These are phyloP conservation scores for Hymenoscyphus albidus DNA, from an alignment of 2,329 filamentous ascomycete genomes.

Conservation along the genomic window DNA sequence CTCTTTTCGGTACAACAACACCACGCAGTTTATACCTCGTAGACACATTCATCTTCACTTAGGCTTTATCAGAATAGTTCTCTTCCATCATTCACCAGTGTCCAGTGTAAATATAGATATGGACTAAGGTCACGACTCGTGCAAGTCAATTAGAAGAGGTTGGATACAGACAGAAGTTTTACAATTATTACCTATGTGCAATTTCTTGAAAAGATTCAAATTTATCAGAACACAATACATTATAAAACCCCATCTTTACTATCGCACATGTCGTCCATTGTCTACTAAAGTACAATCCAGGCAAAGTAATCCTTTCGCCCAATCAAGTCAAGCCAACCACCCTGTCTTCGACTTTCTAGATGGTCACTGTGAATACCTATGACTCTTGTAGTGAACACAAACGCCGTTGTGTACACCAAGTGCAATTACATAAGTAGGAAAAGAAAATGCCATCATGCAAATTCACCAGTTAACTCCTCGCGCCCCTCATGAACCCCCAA, in stretches of 20 bases:
- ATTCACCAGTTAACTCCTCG: slow-evolving; percentile 6
- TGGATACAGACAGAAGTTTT: too few relatives aligned
- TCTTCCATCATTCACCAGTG: too few relatives aligned
- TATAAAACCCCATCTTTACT: background rate
- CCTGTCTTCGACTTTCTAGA: background rate
- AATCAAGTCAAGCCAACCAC: background rate
- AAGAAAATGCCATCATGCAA: slow-evolving; percentile 5
- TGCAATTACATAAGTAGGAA: background rate
- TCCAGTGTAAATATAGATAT: too few relatives aligned
- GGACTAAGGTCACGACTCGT: too few relatives aligned
- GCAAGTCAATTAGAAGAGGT: too few relatives aligned
- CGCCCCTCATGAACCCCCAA: slow-evolving; percentile 2
- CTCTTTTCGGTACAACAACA: background rate
- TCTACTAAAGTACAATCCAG: slow-evolving; percentile 36
- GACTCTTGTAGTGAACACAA: background rate
- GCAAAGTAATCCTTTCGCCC: slow-evolving; percentile 10
- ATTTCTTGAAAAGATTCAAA: background rate
- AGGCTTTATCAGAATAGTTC: too few relatives aligned
- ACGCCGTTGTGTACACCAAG: slow-evolving; percentile 12
- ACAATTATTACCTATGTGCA: too few relatives aligned
- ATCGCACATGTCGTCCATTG: slow-evolving; percentile 6
- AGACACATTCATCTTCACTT: too few relatives aligned
- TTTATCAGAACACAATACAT: background rate
- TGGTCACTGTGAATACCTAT: background rate
- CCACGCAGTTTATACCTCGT: background rate